Evolutionary conservation across 306 rosid genomes (phyloP).

Genomic region (Castanea crenata): DNA sequence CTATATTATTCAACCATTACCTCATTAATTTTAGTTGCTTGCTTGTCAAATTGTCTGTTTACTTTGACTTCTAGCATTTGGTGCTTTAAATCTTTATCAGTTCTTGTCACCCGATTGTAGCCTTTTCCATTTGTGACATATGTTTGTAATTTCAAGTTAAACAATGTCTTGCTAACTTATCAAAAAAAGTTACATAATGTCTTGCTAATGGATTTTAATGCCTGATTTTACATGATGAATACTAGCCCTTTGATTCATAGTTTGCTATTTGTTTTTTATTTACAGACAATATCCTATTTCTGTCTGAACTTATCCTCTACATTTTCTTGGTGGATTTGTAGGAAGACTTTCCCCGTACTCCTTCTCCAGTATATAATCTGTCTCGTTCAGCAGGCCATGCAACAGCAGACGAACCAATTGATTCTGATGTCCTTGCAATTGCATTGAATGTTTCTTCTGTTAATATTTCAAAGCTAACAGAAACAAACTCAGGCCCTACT

Average conservation of each 20-base stretch:
- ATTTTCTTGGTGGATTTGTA: constrained; percentile 23
- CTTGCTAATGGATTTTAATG: no score
- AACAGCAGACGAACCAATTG: constrained; percentile 41
- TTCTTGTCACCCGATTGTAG: background rate
- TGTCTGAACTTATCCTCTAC: no score
- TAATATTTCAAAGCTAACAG: constrained; percentile 32
- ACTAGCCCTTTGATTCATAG: no score
- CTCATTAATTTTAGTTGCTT: no score
- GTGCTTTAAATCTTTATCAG: background rate
- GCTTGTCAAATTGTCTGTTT: no score
- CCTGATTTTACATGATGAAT: no score
- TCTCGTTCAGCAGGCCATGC: constrained; percentile 42
- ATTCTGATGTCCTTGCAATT: constrained; percentile 35
- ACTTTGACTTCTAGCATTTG: background rate
- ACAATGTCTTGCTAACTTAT: no score
- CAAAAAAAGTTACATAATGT: no score
- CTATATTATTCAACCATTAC: no score
- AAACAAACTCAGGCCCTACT: constrained; percentile 31
- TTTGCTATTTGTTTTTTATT: no score
- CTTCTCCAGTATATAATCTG: constrained; percentile 58
- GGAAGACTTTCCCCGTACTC: constrained; percentile 72
- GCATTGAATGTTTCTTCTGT: constrained; percentile 29
- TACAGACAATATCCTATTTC: no score
- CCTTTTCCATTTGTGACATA: background rate
- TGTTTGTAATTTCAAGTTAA: no score